Conservation (phyloP, 768 basidiomycete species). For the Lyophyllum decastes region DNA sequence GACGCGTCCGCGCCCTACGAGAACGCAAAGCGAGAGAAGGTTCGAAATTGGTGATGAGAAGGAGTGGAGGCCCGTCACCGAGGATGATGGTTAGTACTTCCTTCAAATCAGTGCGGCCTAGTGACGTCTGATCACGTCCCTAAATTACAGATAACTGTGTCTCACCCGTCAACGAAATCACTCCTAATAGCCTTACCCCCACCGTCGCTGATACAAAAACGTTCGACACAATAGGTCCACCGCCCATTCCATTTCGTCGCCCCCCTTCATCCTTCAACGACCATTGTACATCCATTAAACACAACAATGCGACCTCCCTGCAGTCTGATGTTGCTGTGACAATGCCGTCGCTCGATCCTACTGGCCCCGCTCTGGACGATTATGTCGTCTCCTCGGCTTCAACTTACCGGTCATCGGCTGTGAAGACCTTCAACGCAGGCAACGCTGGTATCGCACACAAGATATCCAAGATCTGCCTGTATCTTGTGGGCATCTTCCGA, state of each 20-base stretch:
- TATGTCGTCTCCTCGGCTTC: constrained; percentile 8
- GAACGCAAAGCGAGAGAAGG: not conserved
- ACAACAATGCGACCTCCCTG: not conserved
- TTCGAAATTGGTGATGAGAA: not conserved
- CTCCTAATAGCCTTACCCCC: not conserved
- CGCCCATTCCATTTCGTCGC: not conserved
- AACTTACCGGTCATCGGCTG: not conserved
- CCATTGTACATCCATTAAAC: not conserved
- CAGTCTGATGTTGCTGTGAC: not conserved
- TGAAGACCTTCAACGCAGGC: not conserved
- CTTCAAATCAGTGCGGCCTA: not conserved
- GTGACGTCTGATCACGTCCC: not conserved
- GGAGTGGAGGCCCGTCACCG: not conserved
- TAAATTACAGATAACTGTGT: not conserved
- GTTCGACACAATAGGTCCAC: not conserved
- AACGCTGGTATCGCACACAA: not conserved
- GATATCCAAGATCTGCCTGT: constrained; percentile 13
- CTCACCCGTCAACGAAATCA: not conserved
- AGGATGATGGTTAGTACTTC: not conserved
- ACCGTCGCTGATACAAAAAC: not conserved
- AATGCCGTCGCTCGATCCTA: not conserved
- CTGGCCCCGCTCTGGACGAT: not conserved
- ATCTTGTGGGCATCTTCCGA: constrained; percentile 15
- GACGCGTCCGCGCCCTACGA: not conserved
- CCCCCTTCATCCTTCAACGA: not conserved